Base-by-base conservation (phyloP, 2,329 filamentous ascomycete genomes). In the Pseudocercospora vitis region DNA sequence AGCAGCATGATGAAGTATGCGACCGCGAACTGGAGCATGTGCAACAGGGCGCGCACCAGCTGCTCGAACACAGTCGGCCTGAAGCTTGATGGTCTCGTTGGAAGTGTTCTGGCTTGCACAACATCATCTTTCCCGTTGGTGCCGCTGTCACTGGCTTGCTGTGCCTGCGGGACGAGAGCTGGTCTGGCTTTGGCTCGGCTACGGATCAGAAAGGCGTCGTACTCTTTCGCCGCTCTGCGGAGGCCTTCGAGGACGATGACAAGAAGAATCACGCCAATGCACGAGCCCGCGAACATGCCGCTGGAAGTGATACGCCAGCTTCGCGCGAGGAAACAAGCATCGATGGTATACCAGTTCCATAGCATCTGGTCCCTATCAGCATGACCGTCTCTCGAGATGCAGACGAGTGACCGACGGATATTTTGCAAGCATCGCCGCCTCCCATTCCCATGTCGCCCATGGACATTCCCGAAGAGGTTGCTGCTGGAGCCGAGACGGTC, bases 281-380 rank as follows among this genome's bases (percentile, higher is more conserved):
- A 94, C 48, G 85, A 87, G 18, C 86, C 88, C 44, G 86, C 88
- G 67, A 95, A 92, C 79, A 86, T 86, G 69, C 80, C 84, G 2
- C 71, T 73, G 19, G 84, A 86, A 12, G 75, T 84, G 69, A 92
- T 81, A 65, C 84, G 84, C 88, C 89, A 94, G 18, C 78, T 76
- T 6, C 68, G 63, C 19, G 86, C 74, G 65, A 94, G 79, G 78
- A 94, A 92, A 72, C 76, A 89, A 16, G 84, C 73, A 67, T 87
- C 83, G 67, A 88, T 75, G 2, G 84, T 86, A 69, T 87, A 78
- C 85, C 86, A 89, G 70, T 90, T 91, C 86, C 87, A 89, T 33
- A 89, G 75, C 87, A 90, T 91, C 85, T 88, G 8, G 40, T 26
- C 4, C n/a, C 19, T 4, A 31, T 54, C 35, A 52, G 53, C 32